A percentile compares a stretch with the other conserved stretches of the same genome.
These are phyloP conservation scores for Solanum stenotomum DNA, from an alignment of 257 asterid genomes.

Conservation along the genomic window DNA sequence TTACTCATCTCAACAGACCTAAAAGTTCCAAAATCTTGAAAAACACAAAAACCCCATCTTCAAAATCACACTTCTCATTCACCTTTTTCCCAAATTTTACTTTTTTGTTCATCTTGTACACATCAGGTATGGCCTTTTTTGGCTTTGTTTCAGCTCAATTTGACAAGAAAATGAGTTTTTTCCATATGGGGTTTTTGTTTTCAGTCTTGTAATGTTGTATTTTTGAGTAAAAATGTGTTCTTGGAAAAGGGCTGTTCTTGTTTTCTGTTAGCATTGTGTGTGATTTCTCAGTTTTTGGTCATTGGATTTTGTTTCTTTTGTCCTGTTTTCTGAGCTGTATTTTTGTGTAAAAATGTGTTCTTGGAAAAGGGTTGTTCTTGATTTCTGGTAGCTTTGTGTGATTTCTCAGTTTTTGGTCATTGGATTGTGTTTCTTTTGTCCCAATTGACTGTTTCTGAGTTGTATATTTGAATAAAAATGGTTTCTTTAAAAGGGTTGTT, in stretches of 20 bases:
- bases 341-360: not conserved
- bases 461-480: not conserved
- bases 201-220: not conserved
- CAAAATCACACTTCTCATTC: not conserved
- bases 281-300: not conserved
- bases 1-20: not conserved
- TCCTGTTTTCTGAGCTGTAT: not conserved
- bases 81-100: not conserved
- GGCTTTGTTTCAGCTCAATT: not conserved
- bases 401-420: not conserved
- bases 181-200: not conserved
- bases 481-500: not conserved
- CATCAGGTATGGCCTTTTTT: not conserved
- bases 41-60: not conserved
- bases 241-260: not conserved
- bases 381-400: not conserved
- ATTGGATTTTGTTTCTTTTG: slow-evolving; percentile 7
- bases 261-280: not conserved
- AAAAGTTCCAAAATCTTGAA: not conserved
- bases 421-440: slow-evolving; percentile 6
- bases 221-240: not conserved
- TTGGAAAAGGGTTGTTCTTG: not conserved
- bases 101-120: not conserved
- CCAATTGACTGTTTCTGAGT: slow-evolving; percentile 8
- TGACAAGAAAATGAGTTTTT: not conserved